phyloP scores from a whole-genome alignment of 208 protist genomes.

The Balamuthia mandrillaris region DNA sequence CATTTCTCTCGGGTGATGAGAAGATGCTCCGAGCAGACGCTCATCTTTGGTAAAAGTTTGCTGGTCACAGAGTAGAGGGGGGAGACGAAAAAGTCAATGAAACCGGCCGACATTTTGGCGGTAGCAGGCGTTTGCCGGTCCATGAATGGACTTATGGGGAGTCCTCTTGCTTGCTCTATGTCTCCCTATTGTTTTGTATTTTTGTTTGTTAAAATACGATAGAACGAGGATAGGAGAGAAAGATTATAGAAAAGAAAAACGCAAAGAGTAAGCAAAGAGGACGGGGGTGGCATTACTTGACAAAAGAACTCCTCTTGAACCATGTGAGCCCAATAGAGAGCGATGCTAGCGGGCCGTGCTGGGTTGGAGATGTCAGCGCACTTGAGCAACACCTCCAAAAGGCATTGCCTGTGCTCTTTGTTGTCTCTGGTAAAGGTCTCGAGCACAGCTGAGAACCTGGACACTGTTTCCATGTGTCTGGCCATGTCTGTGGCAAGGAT shows the following conservation, averaged over 20 bases:
- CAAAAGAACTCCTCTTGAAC: slow-evolving; percentile 62
- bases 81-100: slow-evolving; percentile 43
- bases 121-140: neutral
- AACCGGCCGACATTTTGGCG: neutral
- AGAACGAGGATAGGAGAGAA: no score
- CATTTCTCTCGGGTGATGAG: no score
- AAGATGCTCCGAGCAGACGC: no score
- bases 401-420: slow-evolving; percentile 21
- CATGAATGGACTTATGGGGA: slow-evolving; percentile 37
- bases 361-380: slow-evolving; percentile 63
- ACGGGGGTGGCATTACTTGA: slow-evolving; percentile 23
- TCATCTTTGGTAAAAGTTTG: neutral
- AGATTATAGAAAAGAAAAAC: neutral
- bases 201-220: neutral
- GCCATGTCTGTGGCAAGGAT: slow-evolving; percentile 69
- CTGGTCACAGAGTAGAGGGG: slow-evolving; percentile 13
- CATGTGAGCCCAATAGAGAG: slow-evolving; percentile 38
- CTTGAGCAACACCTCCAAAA: slow-evolving; percentile 56
- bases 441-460: neutral
- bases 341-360: slow-evolving; percentile 26
- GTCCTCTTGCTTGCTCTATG: neutral
- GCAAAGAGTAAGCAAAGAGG: neutral
- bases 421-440: neutral
- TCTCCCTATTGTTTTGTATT: neutral
- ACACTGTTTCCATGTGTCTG: slow-evolving; percentile 49